Base-by-base conservation (phyloP, 2,329 filamentous ascomycete species). In the Trichoderma sp. region DNA sequence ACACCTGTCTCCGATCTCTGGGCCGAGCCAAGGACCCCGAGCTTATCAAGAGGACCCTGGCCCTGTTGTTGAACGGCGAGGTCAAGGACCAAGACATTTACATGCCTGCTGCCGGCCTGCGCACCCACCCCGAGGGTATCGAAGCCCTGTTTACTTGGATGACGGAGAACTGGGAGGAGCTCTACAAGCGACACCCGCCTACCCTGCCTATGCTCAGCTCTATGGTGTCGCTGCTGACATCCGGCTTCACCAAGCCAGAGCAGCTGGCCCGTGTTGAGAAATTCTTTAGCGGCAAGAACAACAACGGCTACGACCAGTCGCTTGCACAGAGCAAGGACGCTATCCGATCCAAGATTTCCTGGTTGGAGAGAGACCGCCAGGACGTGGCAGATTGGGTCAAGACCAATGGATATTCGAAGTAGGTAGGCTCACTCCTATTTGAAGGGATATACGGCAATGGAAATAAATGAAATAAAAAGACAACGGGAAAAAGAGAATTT, bases 21-120 rank as follows among this genome's bases (percentile, higher is more conserved):
- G 95, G 95, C 65, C 90, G 94, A 65, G 90, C 93, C 61, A 91
- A 91, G 79, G 87, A 92, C 71, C 91, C 93, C 1, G 89, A 91
- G 75, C 88, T 98, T 63, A 95, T 98, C 80, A 85, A 96, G 84
- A 89, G 90, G 73, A 95, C 94, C 3, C 87, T 98, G 15, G 88
- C 85, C 34, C 85, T 98, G 74, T 87, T 94, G 36, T 87, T 95
- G 71, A 90, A 90, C 80, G 89, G 91, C 73, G 92, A 97, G 75
- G 92, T 98, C 82, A 97, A 97, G 85, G 94, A 93, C 74, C 95
- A 98, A 81, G 95, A 98, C 81, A 91, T 98, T 74, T 98, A 97
- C 84, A 90, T 97, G 79, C 95, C 95, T 1, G 88, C 96, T 50
- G 88, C 90, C 39, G 93, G 93, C 8, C 88, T 98, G 32, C 90